These are phyloP conservation scores for Dendrobium huoshanense DNA, from an alignment of 106 monocot species.

Conservation along the genomic window DNA sequence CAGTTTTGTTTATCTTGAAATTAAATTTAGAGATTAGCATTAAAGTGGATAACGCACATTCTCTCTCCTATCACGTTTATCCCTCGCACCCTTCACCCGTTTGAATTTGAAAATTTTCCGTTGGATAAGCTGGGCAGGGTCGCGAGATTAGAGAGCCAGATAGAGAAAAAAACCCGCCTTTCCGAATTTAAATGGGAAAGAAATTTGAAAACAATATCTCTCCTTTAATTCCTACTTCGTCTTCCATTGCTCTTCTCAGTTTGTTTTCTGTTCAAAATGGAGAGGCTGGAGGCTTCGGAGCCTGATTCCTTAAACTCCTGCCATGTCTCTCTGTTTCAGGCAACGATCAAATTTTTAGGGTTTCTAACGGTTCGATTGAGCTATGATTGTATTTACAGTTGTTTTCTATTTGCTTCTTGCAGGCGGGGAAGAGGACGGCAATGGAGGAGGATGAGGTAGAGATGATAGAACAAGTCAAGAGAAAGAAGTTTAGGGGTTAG, in stretches of 20 bases:
- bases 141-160: not conserved
- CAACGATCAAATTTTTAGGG: conserved; percentile 2
- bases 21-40: too few species aligned
- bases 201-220: not conserved
- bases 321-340: not conserved
- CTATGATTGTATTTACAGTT: not conserved
- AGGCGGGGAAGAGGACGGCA: not conserved
- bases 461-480: not conserved
- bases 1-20: too few species aligned
- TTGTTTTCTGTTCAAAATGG: not conserved
- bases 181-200: not conserved
- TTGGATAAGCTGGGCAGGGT: not conserved
- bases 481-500: not conserved
- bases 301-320: not conserved
- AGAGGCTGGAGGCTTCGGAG: not conserved
- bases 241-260: not conserved
- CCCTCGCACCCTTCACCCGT: not conserved
- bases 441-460: not conserved
- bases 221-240: not conserved
- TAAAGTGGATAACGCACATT: too few species aligned
- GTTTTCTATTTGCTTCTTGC: not conserved
- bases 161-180: not conserved
- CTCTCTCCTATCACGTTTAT: not conserved
- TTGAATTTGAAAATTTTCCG: not conserved
- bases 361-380: not conserved